These are phyloP conservation scores for Deinandra increscens DNA, from an alignment of 129 eudicot species.

Conservation along the genomic window DNA sequence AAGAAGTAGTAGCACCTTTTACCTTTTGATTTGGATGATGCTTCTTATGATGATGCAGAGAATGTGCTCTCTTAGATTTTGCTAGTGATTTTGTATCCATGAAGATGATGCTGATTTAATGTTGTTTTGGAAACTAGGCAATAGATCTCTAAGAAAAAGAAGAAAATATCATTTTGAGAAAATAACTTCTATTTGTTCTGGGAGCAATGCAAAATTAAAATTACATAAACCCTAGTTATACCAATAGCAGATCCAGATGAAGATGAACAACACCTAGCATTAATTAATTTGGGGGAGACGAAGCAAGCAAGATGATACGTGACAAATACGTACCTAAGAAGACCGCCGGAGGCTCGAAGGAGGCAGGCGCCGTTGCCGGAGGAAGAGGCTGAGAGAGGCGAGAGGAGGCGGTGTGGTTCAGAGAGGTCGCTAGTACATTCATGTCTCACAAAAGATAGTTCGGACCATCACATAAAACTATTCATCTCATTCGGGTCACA, in stretches of 20 bases:
- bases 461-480: too few relatives aligned
- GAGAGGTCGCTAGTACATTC: too few relatives aligned
- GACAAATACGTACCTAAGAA: too few relatives aligned
- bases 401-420: too few relatives aligned
- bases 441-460: too few relatives aligned
- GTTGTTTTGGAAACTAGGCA: constrained; percentile 8
- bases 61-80: constrained; percentile 88
- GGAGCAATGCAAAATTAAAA: not conserved
- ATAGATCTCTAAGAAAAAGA: not conserved
- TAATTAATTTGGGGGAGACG: too few relatives aligned
- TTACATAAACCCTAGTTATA: constrained; percentile 11
- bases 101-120: constrained; percentile 7
- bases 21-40: constrained; percentile 56
- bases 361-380: too few relatives aligned
- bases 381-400: too few relatives aligned
- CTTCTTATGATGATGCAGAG: constrained; percentile 68
- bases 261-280: not conserved
- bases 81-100: constrained; percentile 93
- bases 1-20: constrained; percentile 38
- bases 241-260: not conserved
- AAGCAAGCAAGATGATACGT: too few relatives aligned
- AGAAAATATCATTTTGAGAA: not conserved
- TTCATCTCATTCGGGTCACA: too few relatives aligned
- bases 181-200: not conserved
- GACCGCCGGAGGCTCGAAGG: too few relatives aligned